Percentiles rank a stretch among this genome's conserved stretches.
These are phyloP conservation scores for Candida maltosa DNA, from an alignment of 805 yeast species.

Conservation along the genomic window DNA sequence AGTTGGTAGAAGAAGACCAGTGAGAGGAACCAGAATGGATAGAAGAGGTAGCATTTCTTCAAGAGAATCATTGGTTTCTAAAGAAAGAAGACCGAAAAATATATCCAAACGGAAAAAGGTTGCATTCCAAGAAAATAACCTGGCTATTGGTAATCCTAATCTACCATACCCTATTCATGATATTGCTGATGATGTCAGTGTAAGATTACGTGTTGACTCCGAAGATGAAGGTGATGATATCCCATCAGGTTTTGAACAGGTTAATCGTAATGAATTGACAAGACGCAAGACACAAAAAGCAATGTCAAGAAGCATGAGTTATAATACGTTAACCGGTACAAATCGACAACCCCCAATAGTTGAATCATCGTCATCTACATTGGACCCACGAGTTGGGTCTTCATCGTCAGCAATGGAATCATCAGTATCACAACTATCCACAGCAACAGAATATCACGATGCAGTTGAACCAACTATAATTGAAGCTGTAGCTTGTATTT, in stretches of 20 bases:
- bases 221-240: neutral
- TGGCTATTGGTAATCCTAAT: neutral
- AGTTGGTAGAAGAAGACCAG: neutral
- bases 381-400: too few relatives aligned
- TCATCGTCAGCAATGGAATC: too few relatives aligned
- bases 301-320: neutral
- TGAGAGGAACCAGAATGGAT: slow-evolving; percentile 1
- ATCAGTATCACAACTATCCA: too few relatives aligned
- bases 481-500: slow-evolving; percentile 5
- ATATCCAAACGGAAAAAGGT: neutral
- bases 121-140: neutral
- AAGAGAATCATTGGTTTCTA: slow-evolving; percentile 4
- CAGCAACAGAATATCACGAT: neutral
- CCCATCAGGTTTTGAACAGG: slow-evolving; percentile 2
- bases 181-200: neutral
- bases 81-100: neutral
- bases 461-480: neutral
- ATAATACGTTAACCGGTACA: neutral
- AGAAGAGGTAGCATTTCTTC: slow-evolving; percentile 1
- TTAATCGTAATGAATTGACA: neutral
- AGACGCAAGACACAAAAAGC: neutral
- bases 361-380: too few relatives aligned
- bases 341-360: too few relatives aligned
- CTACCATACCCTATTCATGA: slow-evolving; percentile 4
- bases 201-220: neutral